These are phyloP conservation scores for Funneliformis geosporum DNA, from an alignment of 192 early-diverging fungal species.

Conservation along the genomic window DNA sequence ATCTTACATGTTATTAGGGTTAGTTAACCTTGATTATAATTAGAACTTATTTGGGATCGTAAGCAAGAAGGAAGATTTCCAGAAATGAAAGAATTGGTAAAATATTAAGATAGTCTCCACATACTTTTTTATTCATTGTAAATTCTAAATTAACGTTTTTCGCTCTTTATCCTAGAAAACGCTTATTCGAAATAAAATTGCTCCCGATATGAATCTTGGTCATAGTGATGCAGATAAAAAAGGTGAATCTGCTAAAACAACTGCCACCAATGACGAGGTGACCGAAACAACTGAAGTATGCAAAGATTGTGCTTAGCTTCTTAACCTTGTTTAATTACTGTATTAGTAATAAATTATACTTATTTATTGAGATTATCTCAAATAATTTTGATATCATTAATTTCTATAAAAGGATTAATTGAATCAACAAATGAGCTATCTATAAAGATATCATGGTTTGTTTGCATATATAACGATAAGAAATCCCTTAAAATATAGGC, in stretches of 20 bases:
- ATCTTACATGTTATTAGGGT: conserved; percentile 33
- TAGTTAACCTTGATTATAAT: not conserved
- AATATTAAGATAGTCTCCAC: not conserved
- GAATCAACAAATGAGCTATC: too few relatives aligned
- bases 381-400: too few relatives aligned
- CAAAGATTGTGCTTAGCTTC: not conserved
- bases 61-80: conserved; percentile 67
- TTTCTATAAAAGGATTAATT: too few relatives aligned
- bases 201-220: conserved; percentile 66
- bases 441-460: too few relatives aligned
- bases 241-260: not conserved
- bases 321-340: too few relatives aligned
- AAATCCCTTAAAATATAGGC: too few relatives aligned
- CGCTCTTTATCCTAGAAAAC: conserved; percentile 50
- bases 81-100: conserved; percentile 71
- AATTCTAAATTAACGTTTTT: not conserved
- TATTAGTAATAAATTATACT: too few relatives aligned
- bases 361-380: too few relatives aligned
- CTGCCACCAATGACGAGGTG: not conserved
- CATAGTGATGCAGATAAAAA: conserved; percentile 55
- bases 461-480: too few relatives aligned
- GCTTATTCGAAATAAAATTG: conserved; percentile 61
- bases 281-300: not conserved
- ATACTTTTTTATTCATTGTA: not conserved
- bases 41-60: conserved; percentile 64